Percentiles rank a stretch among this genome's conserved stretches.
Conservation (phyloP, 1,139 yeast genomes). For the Suhomyces yuchorum region DNA sequence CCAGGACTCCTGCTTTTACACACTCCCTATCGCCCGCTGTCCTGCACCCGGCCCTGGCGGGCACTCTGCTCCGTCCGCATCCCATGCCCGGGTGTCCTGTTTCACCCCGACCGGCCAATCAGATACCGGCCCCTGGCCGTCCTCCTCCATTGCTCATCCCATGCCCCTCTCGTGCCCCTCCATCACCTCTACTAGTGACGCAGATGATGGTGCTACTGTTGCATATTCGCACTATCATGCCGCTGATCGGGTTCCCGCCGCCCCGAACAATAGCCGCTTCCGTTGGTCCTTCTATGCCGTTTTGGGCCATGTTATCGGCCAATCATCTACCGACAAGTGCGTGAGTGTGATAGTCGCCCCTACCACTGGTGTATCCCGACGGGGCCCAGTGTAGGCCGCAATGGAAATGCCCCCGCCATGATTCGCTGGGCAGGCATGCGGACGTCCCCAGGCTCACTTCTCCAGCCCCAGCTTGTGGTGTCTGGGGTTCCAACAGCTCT, state of each 20-base stretch:
- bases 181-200: neutral
- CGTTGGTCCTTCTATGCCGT: constrained; percentile 8
- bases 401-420: too few species aligned
- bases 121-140: neutral
- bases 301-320: constrained; percentile 7
- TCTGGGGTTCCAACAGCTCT: too few species aligned
- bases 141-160: too few species aligned
- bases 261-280: constrained; percentile 9
- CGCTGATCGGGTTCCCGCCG: constrained; percentile 3
- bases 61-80: neutral
- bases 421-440: too few species aligned
- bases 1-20: too few species aligned
- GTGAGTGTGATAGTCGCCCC: neutral
- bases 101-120: neutral
- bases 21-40: too few species aligned
- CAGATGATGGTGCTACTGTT: too few species aligned
- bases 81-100: too few species aligned
- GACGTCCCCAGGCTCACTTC: too few species aligned
- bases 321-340: neutral
- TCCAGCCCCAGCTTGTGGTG: too few species aligned
- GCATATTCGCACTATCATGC: neutral
- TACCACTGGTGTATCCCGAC: neutral
- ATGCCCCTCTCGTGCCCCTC: neutral
- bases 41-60: neutral
- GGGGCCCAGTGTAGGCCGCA: too few species aligned